Conservation (phyloP, 2,329 filamentous ascomycete species). For the Aspergillus brasiliensis region DNA sequence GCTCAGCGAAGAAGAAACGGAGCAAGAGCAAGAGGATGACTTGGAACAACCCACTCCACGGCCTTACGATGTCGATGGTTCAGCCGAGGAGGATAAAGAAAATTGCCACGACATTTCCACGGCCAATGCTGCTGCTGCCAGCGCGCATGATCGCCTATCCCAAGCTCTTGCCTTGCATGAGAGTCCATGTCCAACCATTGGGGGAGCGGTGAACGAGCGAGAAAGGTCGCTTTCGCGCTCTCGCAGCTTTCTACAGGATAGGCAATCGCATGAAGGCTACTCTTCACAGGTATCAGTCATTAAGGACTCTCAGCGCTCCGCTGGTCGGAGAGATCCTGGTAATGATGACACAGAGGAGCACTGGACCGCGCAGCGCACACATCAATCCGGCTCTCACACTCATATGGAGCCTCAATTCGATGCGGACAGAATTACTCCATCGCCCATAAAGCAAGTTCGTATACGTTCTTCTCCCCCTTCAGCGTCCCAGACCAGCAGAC, state of each 20-base stretch:
- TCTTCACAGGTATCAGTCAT: slow-evolving; percentile 39
- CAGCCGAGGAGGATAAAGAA: slow-evolving; percentile 51
- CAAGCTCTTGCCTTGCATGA: slow-evolving; percentile 36
- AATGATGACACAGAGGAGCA: neutral
- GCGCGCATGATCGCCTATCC: slow-evolving; percentile 43
- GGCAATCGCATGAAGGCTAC: slow-evolving; percentile 14
- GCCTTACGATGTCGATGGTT: slow-evolving; percentile 27
- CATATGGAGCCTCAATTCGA: slow-evolving; percentile 15
- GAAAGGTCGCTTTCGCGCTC: slow-evolving; percentile 1
- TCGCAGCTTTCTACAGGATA: slow-evolving; percentile 3
- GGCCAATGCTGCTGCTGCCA: slow-evolving; percentile 32
- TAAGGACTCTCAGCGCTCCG: slow-evolving; percentile 41
- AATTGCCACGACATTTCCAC: slow-evolving; percentile 39
- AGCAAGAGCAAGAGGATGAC: slow-evolving; percentile 50
- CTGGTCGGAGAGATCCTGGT: slow-evolving; percentile 17
- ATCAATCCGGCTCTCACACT: slow-evolving; percentile 2
- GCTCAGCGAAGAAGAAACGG: slow-evolving; percentile 49
- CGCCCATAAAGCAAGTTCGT: slow-evolving; percentile 19
- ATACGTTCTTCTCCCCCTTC: slow-evolving; percentile 29
- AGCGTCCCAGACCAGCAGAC: slow-evolving; percentile 18
- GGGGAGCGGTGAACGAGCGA: slow-evolving; percentile 5
- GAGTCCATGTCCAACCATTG: slow-evolving; percentile 18
- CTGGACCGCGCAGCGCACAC: slow-evolving; percentile 5
- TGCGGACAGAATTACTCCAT: slow-evolving; percentile 15
- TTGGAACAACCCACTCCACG: slow-evolving; percentile 26